Base-by-base conservation (phyloP, 805 yeast species). In the Nakazawaea peltata region DNA sequence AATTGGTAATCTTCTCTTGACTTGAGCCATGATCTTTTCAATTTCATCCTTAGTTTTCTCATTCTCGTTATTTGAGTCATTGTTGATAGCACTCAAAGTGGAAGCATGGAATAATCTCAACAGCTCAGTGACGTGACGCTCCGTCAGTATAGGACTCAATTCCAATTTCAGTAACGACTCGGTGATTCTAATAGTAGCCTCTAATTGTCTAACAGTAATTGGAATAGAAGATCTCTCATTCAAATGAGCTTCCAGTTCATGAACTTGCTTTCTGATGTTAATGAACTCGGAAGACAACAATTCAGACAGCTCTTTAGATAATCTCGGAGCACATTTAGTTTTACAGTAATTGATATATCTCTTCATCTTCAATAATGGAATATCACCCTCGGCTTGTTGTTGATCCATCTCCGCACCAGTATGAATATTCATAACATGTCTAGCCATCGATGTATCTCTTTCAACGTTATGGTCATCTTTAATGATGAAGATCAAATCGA, bases 401-500 rank as follows among this genome's bases (percentile, higher is more conserved):
- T 70, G 65, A 33, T 66, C 64, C 34, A 57, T 57, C 4, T 65
- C 61, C 40, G 78, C 80, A 33, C 92, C 94, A 32, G 94, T 84
- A 59, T 92, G 99, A 30, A 94, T 81, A 48, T 84, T 81, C 81
- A 92, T 78, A 37, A 92, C 98, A 59, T 92, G 98, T 44, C 77
- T 77, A 3, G 99, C 99, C 49, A 92, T 87, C 1, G 86, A 74
- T 30, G 78, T 71, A 64, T 92, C 99, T 50, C 94, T 70, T 27
- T 65, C 71, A 45, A 80, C 84, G 53, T 87, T 80, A 57, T 92
- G 97, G 36, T 83, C 95, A 61, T 92, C 99, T 52, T 87, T 90
- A 35, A 92, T 95, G 48, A 92, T 85, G 61, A 86, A 92, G 50
- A 92, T 92, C 97, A 92, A 92, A 61, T 92, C 99, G 56, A 92